Percentiles rank a stretch among this genome's conserved stretches.
Conservation (phyloP, 331 rosid genomes). For the Rhamnella rubrinervis region DNA sequence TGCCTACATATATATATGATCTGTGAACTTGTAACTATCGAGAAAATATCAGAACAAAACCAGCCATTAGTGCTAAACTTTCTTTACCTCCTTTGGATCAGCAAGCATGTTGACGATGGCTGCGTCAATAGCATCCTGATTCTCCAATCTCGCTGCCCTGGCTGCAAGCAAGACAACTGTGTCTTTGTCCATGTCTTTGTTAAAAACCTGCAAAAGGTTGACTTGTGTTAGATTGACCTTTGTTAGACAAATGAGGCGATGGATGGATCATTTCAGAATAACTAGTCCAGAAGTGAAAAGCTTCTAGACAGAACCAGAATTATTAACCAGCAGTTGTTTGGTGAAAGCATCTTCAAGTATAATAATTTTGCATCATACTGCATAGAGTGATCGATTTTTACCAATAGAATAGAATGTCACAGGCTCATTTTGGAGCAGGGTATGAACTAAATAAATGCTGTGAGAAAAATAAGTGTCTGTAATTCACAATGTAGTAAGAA, state of each 20-base stretch:
- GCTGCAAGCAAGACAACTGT: conserved; percentile 70
- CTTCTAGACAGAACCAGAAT: conserved; percentile 4
- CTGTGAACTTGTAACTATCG: conserved; percentile 11
- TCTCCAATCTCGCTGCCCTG: conserved; percentile 79
- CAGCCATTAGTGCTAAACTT: conserved; percentile 10
- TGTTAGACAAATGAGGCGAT: conserved; percentile 3
- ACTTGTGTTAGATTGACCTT: conserved; percentile 16
- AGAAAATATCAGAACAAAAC: conserved; percentile 16
- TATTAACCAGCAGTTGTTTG: neutral
- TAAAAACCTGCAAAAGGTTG: conserved; percentile 49
- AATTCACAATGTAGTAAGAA: neutral
- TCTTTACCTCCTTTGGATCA: conserved; percentile 76
- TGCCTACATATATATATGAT: conserved; percentile 46
- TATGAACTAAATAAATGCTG: no score
- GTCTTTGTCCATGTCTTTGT: conserved; percentile 69
- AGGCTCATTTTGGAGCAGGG: no score
- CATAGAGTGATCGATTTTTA: no score
- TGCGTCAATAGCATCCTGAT: conserved; percentile 83
- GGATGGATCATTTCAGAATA: neutral
- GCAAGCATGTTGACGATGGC: conserved; percentile 76
- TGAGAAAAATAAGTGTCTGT: no score
- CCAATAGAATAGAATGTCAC: no score
- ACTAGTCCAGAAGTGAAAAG: neutral
- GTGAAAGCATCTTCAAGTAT: neutral
- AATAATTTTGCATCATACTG: no score